Conservation (phyloP, 257 asterid species). For the Nicotiana undulata region DNA sequence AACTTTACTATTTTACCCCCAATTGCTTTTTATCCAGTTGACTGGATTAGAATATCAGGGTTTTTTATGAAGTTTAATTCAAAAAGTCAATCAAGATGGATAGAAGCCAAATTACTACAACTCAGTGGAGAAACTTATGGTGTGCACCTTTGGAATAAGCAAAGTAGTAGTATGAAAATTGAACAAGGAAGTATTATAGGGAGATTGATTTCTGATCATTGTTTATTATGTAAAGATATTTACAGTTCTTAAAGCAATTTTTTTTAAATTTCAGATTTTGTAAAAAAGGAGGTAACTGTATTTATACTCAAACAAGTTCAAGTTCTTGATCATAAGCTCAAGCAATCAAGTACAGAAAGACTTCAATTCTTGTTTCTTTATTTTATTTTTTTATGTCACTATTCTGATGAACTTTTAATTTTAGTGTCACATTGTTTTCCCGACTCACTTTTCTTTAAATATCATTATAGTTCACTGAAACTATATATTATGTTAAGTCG, state of each 20-base stretch:
- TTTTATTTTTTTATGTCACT: background rate
- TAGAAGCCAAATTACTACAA: constrained; percentile 35
- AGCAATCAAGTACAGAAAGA: background rate
- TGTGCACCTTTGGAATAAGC: constrained; percentile 71
- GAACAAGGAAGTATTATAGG: constrained; percentile 63
- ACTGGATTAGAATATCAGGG: constrained; percentile 36
- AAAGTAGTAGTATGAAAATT: constrained; percentile 36
- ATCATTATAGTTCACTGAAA: fast-evolving
- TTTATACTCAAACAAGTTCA: background rate
- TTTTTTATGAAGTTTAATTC: constrained; percentile 32
- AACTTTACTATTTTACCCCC: constrained; percentile 48
- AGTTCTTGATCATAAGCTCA: background rate
- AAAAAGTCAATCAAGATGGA: constrained; percentile 29
- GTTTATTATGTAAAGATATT: constrained; percentile 41
- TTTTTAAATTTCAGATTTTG: background rate
- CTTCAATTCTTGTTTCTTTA: background rate
- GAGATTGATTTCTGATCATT: constrained; percentile 46
- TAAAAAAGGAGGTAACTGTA: background rate
- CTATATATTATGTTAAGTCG: background rate
- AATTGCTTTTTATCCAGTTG: constrained; percentile 62
- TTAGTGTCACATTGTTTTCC: background rate
- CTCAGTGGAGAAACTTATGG: constrained; percentile 39
- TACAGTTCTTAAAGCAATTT: background rate
- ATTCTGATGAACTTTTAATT: background rate
- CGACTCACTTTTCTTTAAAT: too few relatives aligned